Conservation (phyloP, 2,329 filamentous ascomycete genomes). For the Arachnopeziza araneosa region DNA sequence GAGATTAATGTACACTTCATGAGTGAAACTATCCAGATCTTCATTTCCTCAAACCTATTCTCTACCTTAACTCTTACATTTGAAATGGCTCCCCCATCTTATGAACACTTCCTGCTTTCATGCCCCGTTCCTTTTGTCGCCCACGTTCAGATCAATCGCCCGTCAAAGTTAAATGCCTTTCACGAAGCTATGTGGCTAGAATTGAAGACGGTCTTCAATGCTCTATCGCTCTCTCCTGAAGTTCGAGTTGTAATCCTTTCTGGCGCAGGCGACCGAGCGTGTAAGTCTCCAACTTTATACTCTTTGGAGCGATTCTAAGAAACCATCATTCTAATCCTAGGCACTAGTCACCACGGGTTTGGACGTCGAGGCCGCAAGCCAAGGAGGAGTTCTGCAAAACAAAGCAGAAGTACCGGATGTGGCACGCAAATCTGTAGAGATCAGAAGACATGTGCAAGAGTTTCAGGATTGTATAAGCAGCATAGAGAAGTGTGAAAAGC, state of each 20-base stretch:
- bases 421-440: conserved; percentile 54
- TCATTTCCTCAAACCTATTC: not conserved
- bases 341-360: conserved; percentile 65
- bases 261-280: conserved; percentile 75
- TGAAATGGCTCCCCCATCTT: not conserved
- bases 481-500: conserved; percentile 85
- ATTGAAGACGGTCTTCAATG: conserved; percentile 64
- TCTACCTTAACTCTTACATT: not conserved
- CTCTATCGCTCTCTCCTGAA: conserved; percentile 64
- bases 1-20: no score
- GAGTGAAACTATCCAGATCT: no score
- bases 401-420: conserved; percentile 42
- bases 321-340: not conserved
- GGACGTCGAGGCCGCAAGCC: conserved; percentile 67
- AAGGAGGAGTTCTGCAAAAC: conserved; percentile 41
- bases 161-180: conserved; percentile 85
- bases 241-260: conserved; percentile 75
- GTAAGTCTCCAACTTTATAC: not conserved
- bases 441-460: conserved; percentile 66
- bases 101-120: conserved; percentile 50
- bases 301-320: not conserved
- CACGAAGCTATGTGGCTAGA: conserved; percentile 81
- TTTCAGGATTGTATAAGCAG: conserved; percentile 76
- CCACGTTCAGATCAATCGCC: conserved; percentile 89
- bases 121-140: conserved; percentile 68